phyloP scores from a whole-genome alignment of 352 stramenopile species.

The Pythium dissotocum region DNA sequence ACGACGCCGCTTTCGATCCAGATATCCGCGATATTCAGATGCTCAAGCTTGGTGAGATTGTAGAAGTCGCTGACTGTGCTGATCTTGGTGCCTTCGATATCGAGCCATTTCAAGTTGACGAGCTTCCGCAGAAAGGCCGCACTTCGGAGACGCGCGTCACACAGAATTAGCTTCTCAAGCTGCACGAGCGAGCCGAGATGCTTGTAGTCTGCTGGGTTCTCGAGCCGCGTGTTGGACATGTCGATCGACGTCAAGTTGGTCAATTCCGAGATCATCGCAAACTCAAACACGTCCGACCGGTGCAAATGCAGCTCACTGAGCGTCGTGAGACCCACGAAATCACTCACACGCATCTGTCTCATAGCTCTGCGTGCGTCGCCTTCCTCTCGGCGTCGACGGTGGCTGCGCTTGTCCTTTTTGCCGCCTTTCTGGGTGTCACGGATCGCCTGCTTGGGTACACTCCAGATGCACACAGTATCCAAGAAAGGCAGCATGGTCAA shows the following conservation, averaged over 20 bases:
- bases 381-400: constrained; percentile 19
- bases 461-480: constrained; percentile 31
- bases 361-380: constrained; percentile 12
- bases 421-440: constrained; percentile 17
- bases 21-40: constrained; percentile 26
- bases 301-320: constrained; percentile 28
- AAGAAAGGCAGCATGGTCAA: constrained; percentile 23
- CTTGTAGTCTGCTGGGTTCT: constrained; percentile 51
- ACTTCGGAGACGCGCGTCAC: constrained; percentile 20
- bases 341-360: constrained; percentile 19
- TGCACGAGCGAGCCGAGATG: constrained; percentile 42
- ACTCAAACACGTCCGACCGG: constrained; percentile 23
- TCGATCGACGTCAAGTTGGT: constrained; percentile 28
- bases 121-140: constrained; percentile 15
- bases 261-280: constrained; percentile 15
- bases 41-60: constrained; percentile 12
- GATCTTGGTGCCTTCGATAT: constrained; percentile 32
- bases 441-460: constrained; percentile 24
- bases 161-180: constrained; percentile 55
- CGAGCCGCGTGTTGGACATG: constrained; percentile 36
- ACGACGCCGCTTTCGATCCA: constrained; percentile 26
- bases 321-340: constrained; percentile 23
- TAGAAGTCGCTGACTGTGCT: constrained; percentile 21
- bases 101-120: constrained; percentile 25
- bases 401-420: constrained; percentile 18